Evolutionary conservation across 2,329 filamentous ascomycete species (phyloP).

Genomic region (Microsporum ferrugineum): DNA sequence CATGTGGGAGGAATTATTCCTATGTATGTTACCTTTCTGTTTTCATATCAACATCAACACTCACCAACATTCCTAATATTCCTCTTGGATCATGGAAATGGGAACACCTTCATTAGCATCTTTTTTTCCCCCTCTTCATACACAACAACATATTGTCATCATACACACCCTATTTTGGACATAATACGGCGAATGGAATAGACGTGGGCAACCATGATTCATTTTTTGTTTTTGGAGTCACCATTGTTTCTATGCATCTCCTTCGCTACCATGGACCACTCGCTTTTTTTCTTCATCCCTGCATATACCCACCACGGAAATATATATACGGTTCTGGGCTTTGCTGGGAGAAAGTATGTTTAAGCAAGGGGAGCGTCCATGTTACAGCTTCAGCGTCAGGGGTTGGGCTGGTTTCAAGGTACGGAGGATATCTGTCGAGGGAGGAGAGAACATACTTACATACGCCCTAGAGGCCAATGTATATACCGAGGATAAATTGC

Average conservation of each 20-base stretch:
- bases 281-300: not conserved
- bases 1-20: not conserved
- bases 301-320: not conserved
- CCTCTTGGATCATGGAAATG: not conserved
- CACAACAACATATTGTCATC: not conserved
- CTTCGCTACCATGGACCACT: not conserved
- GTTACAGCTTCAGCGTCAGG: not conserved
- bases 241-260: not conserved
- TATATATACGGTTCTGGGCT: not conserved
- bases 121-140: conserved; percentile 6
- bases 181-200: not conserved
- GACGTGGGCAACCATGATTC: not conserved
- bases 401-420: not conserved
- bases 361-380: not conserved
- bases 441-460: not conserved
- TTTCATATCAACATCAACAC: conserved; percentile 7
- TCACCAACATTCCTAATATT: not conserved
- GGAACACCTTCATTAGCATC: conserved; percentile 7
- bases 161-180: not conserved
- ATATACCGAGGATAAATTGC: not conserved
- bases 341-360: not conserved
- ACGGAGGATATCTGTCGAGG: not conserved
- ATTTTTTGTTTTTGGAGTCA: not conserved
- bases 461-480: not conserved
- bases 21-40: conserved; percentile 11